Percentiles rank a stretch among this genome's conserved stretches.
These are phyloP conservation scores for Colletotrichum gloeosporioides DNA, from an alignment of 2,329 filamentous ascomycete species.

Conservation along the genomic window DNA sequence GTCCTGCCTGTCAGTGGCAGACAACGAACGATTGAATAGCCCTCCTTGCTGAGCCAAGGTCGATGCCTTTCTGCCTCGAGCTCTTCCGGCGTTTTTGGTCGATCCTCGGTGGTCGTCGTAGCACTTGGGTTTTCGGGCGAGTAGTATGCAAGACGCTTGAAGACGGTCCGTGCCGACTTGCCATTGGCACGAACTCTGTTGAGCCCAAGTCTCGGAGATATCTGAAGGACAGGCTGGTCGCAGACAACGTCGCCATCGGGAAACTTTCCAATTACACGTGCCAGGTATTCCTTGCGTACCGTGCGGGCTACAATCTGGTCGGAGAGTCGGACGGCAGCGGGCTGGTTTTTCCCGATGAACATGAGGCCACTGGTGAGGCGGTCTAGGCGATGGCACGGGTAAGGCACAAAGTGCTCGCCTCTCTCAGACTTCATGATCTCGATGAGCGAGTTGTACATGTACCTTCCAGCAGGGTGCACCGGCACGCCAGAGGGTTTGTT, in stretches of 20 bases:
- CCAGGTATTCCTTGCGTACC: slow-evolving; percentile 94
- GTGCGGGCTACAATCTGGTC: slow-evolving; percentile 79
- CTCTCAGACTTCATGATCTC: slow-evolving; percentile 90
- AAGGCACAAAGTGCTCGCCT: slow-evolving; percentile 57
- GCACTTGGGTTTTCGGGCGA: slow-evolving; percentile 49
- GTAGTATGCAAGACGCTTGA: slow-evolving; percentile 92
- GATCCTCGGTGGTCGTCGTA: slow-evolving; percentile 23
- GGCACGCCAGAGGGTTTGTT: slow-evolving; percentile 96
- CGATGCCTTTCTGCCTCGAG: slow-evolving; percentile 27
- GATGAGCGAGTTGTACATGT: slow-evolving; percentile 93
- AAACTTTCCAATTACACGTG: slow-evolving; percentile 88
- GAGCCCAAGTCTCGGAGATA: slow-evolving; percentile 92
- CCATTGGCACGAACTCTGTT: slow-evolving; percentile 95
- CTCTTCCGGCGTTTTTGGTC: slow-evolving; percentile 27
- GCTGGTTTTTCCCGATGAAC: slow-evolving; percentile 91
- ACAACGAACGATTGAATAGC: slow-evolving; percentile 95
- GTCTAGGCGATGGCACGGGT: slow-evolving; percentile 91
- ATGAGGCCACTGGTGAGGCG: slow-evolving; percentile 94
- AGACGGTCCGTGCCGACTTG: slow-evolving; percentile 88
- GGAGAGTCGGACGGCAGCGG: slow-evolving; percentile 79
- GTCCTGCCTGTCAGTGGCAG: slow-evolving; percentile 92
- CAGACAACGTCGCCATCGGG: slow-evolving; percentile 91
- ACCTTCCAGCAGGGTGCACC: slow-evolving; percentile 92
- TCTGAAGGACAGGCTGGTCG: slow-evolving; percentile 90
- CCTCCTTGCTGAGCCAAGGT: slow-evolving; percentile 63